Percentiles rank a stretch among this genome's conserved stretches.
Conservation (phyloP, 345 rosid genomes). For the Orychophragmus violaceus region DNA sequence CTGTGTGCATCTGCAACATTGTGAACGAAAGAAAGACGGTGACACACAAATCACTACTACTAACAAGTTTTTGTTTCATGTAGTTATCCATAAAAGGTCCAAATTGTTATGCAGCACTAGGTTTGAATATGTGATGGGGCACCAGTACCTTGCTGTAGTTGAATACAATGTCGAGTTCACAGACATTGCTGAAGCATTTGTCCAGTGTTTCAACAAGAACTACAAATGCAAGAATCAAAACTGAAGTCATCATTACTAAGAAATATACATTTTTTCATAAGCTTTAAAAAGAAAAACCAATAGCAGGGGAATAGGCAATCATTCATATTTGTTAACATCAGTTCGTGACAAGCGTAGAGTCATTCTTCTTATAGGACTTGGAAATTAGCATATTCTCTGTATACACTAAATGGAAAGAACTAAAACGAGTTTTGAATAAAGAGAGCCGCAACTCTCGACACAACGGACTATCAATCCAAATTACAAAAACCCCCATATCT, state of each 20-base stretch:
- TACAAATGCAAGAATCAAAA: conserved; percentile 34
- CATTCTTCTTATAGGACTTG: neutral
- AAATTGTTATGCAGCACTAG: neutral
- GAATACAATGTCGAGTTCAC: conserved; percentile 82
- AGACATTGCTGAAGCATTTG: conserved; percentile 94
- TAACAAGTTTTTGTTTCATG: neutral
- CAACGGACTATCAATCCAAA: conserved; percentile 3
- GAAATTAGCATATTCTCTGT: neutral
- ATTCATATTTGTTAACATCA: neutral
- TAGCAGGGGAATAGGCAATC: neutral
- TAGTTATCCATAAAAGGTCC: neutral
- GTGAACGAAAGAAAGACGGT: neutral
- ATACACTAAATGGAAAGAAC: neutral
- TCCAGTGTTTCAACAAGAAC: conserved; percentile 92
- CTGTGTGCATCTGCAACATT: conserved; percentile 59
- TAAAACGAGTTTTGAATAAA: neutral
- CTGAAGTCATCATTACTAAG: conserved; percentile 16
- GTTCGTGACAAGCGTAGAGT: neutral
- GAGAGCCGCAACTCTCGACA: neutral
- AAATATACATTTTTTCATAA: neutral
- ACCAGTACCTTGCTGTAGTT: conserved; percentile 72
- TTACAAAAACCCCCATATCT: neutral
- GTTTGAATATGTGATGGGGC: neutral
- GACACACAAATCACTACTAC: neutral
- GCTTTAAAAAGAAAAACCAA: neutral